These are phyloP conservation scores for Curvularia lunata DNA, from an alignment of 2,329 filamentous ascomycete species.

Conservation along the genomic window DNA sequence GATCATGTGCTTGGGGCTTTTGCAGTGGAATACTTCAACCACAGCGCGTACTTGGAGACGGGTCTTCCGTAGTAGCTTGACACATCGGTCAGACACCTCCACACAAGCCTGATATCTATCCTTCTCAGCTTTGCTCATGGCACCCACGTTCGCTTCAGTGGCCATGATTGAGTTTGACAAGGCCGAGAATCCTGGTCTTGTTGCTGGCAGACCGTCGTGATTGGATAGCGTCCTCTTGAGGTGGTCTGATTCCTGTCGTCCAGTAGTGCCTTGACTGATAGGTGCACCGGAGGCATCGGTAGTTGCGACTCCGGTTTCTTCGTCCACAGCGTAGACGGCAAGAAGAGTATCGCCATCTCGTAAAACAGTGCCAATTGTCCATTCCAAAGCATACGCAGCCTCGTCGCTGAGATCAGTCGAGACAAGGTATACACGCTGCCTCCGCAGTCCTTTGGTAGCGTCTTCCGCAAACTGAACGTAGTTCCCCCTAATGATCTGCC, in stretches of 20 bases:
- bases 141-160: constrained; percentile 46
- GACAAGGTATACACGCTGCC: constrained; percentile 90
- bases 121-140: constrained; percentile 66
- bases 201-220: constrained; percentile 43
- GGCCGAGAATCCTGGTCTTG: constrained; percentile 40
- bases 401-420: constrained; percentile 94
- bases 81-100: constrained; percentile 80
- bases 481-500: constrained; percentile 89
- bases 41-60: constrained; percentile 90
- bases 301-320: constrained; percentile 68
- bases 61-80: constrained; percentile 88
- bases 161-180: constrained; percentile 44
- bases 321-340: constrained; percentile 91
- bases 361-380: constrained; percentile 94
- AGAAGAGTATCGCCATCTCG: constrained; percentile 93
- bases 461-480: constrained; percentile 77
- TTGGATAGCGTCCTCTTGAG: constrained; percentile 70
- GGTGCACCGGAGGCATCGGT: constrained; percentile 59
- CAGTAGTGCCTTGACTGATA: constrained; percentile 75
- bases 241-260: constrained; percentile 72
- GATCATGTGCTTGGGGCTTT: constrained; percentile 94
- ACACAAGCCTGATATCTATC: constrained; percentile 83
- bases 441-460: constrained; percentile 77
- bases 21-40: constrained; percentile 97
- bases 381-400: constrained; percentile 92